Conservation (phyloP, 257 asterid species). For the Forsythia viridissima region DNA sequence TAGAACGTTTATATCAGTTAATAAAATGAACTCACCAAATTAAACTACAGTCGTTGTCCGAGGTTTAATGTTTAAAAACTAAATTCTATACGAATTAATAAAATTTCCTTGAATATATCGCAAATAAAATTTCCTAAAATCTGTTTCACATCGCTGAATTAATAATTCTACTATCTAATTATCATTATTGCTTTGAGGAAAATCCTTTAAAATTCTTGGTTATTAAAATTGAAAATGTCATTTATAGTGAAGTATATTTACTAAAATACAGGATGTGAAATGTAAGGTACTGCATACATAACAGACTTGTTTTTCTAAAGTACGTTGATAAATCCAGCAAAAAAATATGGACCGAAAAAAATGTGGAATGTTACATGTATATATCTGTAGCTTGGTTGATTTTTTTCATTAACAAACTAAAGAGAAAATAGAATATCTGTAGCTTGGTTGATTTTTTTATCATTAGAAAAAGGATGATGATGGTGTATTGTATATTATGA, state of each 20-base stretch:
- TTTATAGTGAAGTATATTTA: neutral
- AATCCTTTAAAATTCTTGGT: too few relatives aligned
- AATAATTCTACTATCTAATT: neutral
- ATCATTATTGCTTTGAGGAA: neutral
- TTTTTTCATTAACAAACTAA: neutral
- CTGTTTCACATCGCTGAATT: neutral
- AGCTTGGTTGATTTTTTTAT: too few relatives aligned
- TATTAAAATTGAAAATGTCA: neutral
- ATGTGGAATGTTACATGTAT: neutral
- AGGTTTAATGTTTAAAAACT: neutral
- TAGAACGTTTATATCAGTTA: neutral
- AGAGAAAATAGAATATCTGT: neutral
- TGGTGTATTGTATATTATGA: too few relatives aligned
- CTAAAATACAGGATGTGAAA: neutral
- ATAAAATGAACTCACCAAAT: neutral
- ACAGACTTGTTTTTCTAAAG: neutral
- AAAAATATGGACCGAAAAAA: neutral
- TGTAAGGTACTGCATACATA: neutral
- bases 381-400: neutral
- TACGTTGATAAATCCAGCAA: neutral
- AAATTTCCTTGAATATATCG: neutral
- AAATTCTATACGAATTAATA: neutral
- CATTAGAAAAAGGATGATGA: too few relatives aligned
- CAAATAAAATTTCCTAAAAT: neutral
- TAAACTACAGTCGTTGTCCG: neutral